A percentile compares a stretch with the other conserved stretches of the same genome.
phyloP scores from a whole-genome alignment of 75 land plant genomes.

The Cunninghamia lanceolata region DNA sequence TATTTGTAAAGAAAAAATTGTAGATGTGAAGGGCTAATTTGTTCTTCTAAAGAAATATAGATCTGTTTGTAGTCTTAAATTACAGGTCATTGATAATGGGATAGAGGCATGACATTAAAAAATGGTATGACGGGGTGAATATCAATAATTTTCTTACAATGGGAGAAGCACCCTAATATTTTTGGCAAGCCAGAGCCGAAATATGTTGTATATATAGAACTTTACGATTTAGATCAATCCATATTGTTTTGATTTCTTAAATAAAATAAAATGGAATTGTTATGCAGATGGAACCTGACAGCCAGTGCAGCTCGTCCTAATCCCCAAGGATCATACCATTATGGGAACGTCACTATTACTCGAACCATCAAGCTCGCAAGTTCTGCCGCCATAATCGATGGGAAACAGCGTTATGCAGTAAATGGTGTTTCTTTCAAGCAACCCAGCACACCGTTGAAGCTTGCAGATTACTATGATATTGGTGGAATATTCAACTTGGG shows the following conservation, averaged over 20 bases:
- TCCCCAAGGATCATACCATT: slow-evolving; percentile 86
- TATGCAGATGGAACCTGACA: slow-evolving; percentile 60
- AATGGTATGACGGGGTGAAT: background rate
- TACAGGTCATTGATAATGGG: background rate
- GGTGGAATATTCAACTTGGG: slow-evolving; percentile 49
- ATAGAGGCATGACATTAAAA: background rate
- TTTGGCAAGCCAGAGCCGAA: background rate
- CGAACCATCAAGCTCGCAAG: slow-evolving; percentile 51
- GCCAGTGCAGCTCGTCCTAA: slow-evolving; percentile 83
- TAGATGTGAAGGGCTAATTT: background rate
- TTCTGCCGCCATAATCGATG: slow-evolving; percentile 24
- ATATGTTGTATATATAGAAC: background rate
- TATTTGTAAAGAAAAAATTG: background rate
- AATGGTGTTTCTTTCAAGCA: slow-evolving; percentile 64
- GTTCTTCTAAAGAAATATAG: background rate
- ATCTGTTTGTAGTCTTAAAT: background rate
- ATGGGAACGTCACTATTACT: slow-evolving; percentile 56
- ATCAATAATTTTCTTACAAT: background rate
- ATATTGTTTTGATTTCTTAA: background rate
- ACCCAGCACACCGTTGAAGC: slow-evolving; percentile 80
- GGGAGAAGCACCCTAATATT: background rate
- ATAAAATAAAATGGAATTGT: background rate
- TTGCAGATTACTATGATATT: slow-evolving; percentile 82
- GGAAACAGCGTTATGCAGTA: slow-evolving; percentile 60
- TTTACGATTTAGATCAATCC: background rate